Evolutionary conservation across 306 rosid genomes (phyloP), one percentile per base, ranked within the genome.

Genomic region (Begonia masoniana): DNA sequence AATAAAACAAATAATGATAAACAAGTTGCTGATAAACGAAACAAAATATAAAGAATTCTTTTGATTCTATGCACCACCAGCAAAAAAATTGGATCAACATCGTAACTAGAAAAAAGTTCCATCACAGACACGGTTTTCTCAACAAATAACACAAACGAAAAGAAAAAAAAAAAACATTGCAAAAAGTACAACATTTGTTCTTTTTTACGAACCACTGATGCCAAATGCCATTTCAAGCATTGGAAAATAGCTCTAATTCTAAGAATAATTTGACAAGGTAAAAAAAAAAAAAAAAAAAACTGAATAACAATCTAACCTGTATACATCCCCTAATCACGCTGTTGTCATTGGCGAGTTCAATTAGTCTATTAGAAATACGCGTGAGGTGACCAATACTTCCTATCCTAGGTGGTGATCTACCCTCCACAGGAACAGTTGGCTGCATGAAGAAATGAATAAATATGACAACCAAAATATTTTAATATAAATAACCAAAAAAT

Each of bases 351-450:
- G 76, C 96, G 50, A 81, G 66, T 68, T 81, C 92, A 70, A 81
- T 62, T 58, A 92, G 81, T 70, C 87, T 92, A 84, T 92, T 92
- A 55, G 95, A 79, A 57, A 92, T 75, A 15, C 84, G 99, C 35
- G 99, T 92, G 65, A 92, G 62, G 71, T 92, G 99, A 51, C 99
- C 99, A 62, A 92, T 79, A 76, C 68, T 71, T 53, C 99, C 99
- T 66, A 87, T 76, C 78, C 89, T 82, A 53, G 96, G 93, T 10
- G 76, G 73, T 12, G 72, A 47, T 68, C 80, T 92, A 62, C 79
- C 84, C 68, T 77, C 93, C 50, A 79, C 82, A 57, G 88, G 75
- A 57, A 65, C 53, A 15, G 99, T 81, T 66, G 99, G 93, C 99
- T 92, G 85, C 79, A 75, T 56, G 48, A 62, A 56, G 64, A 57